Conservation (phyloP, 139 green algal species). For the Ostreobium quekettii region DNA sequence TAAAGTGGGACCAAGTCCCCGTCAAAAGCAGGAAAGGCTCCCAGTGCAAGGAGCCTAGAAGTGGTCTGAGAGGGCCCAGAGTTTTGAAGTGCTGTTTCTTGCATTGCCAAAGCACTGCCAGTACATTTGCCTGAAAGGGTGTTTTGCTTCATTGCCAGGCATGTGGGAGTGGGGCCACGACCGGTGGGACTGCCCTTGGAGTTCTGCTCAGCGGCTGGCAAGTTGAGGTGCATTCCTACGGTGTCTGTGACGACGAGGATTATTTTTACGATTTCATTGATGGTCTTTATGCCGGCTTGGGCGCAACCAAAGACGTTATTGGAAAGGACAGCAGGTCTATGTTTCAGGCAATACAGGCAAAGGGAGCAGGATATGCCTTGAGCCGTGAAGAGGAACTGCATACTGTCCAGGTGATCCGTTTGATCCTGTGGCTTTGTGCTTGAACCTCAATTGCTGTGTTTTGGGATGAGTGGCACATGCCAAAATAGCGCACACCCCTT, state of each 20-base stretch:
- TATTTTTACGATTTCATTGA: constrained; percentile 86
- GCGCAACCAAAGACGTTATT: constrained; percentile 3
- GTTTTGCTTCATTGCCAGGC: constrained; percentile 43
- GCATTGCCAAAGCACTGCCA: too few species aligned
- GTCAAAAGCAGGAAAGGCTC: too few species aligned
- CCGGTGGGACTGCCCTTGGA: constrained; percentile 74
- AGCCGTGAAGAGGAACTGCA: constrained; percentile 74
- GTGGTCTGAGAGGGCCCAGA: too few species aligned
- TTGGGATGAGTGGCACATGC: neutral
- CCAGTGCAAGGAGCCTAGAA: too few species aligned
- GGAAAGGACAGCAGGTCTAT: neutral
- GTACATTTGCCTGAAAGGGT: too few species aligned
- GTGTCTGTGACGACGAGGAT: constrained; percentile 68
- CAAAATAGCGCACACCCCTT: neutral
- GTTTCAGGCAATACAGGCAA: constrained; percentile 48
- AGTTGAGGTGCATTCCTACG: constrained; percentile 53
- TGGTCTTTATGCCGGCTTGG: constrained; percentile 53
- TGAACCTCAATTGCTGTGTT: neutral
- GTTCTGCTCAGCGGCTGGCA: constrained; percentile 42
- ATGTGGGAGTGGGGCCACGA: constrained; percentile 82
- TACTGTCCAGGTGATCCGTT: constrained; percentile 42
- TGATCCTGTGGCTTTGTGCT: neutral
- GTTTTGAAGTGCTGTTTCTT: too few species aligned
- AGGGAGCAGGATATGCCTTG: constrained; percentile 82
- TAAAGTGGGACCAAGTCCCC: too few species aligned